Evolutionary conservation across 169 alveolate genomes (phyloP), one percentile per base, ranked within the genome.

Genomic region (Plasmodium gaboni): DNA sequence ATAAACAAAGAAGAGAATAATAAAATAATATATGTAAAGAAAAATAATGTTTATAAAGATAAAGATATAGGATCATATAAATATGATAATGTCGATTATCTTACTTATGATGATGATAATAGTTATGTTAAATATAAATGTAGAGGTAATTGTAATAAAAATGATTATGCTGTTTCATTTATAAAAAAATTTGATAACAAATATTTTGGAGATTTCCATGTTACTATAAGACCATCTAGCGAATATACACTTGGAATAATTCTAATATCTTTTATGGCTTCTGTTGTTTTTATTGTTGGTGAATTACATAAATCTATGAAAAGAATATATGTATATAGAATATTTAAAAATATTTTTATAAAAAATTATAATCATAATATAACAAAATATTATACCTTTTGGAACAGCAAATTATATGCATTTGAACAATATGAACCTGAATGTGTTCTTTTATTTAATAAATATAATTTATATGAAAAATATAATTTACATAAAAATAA

Each of bases 391-490:
- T 86, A 70, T 19, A 86, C 92, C 13, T 86, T 63, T 24, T 86
- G 92, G 92, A 86, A 86, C 12, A 53, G 60, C 19, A 59, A 60
- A n/a, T 24, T 86, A 8, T 86, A 70, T 22, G 92, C 76, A 10
- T 86, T 86, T 50, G 64, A 68, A 12, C 92, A 86, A 64, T 86
- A 86, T 48, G 92, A 86, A 51, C 87, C 92, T 24, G 92, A 86
- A 55, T 86, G 92, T 63, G 42, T 86, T 13, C 32, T 86, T 6
- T 76, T 86, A 12, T 86, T 86, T 64, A 63, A 86, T 44, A 69
- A 42, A 57, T 86, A 86, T 51, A 57, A 73, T 13, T 42, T 86
- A 24, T 86, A 86, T 24, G 91, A 69, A 61, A 69, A 69, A 51
- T 51, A 80, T 19, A 3, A 48, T 48, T 13, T 15, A 10, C 46